Evolutionary conservation across 2,329 filamentous ascomycete genomes (phyloP).

Genomic region (Nothophoma quercina): DNA sequence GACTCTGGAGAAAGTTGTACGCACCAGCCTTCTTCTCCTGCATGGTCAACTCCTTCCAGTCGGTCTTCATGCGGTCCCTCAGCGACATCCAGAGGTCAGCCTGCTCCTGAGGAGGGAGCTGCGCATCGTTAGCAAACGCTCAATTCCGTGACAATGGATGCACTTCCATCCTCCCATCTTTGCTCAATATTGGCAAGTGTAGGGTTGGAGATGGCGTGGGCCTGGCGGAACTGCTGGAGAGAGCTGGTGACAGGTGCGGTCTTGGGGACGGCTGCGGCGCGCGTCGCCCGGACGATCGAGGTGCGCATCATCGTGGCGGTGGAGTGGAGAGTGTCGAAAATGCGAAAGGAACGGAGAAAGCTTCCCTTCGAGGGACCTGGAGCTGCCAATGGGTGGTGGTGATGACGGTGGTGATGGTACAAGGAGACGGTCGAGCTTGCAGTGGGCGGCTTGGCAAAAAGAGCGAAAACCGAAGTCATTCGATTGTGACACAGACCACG

Average conservation of each 20-base stretch:
- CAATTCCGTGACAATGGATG: not conserved
- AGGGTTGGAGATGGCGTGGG: constrained; percentile 96
- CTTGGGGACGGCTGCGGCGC: constrained; percentile 45
- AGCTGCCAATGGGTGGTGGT: constrained; percentile 49
- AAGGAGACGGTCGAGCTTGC: constrained; percentile 27
- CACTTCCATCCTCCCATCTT: constrained; percentile 79
- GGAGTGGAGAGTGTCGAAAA: constrained; percentile 51
- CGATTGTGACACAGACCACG: constrained; percentile 17
- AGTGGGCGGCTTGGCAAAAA: constrained; percentile 20
- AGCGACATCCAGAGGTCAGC: constrained; percentile 98
- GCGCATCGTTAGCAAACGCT: not conserved
- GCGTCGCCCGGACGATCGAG: constrained; percentile 49
- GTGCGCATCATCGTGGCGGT: constrained; percentile 50
- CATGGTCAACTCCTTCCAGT: constrained; percentile 93
- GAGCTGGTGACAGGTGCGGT: constrained; percentile 50
- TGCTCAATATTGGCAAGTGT: constrained; percentile 98
- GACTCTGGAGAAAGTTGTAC: constrained; percentile 53
- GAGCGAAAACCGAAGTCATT: constrained; percentile 26
- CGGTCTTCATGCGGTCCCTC: constrained; percentile 97
- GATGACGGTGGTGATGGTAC: constrained; percentile 41
- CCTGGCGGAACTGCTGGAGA: constrained; percentile 66
- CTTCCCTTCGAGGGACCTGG: constrained; percentile 47
- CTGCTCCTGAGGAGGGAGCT: constrained; percentile 90
- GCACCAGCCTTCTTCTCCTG: constrained; percentile 99
- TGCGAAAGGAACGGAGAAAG: constrained; percentile 39